Evolutionary conservation across 345 rosid genomes (phyloP), one percentile per base, ranked within the genome.

Genomic region (Moricandia moricandioides): DNA sequence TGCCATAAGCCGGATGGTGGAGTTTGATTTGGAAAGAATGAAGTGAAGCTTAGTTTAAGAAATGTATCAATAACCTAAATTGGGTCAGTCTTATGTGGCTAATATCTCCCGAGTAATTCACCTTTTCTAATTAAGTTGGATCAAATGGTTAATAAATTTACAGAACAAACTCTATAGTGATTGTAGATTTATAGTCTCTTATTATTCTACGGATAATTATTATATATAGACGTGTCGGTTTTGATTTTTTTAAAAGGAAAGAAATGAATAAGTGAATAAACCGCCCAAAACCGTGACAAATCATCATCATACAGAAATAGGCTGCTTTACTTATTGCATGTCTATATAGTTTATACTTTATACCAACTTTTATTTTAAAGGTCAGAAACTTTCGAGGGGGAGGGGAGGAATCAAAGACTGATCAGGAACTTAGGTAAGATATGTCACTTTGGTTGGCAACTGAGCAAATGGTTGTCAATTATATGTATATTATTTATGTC

Each of bases 321-420:
- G 66, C 64, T 70, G 75, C 39, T 63, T 69, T 65, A 76, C 37
- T 39, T 70, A 70, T 62, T 76, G 65, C 65, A 63, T 76, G 70
- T 54, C 70, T 70, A 12, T 30, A 69, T 69, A 62, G 59, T 57
- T 17, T 30, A 62, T 76, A 62, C 64, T n/a, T n/a, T n/a, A n/a
- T n/a, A n/a, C 26, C 37, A 62, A 70, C 55, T 70, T 40, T 59
- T 45, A 40, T 2, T 13, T 75, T 54, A 70, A 70, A 51, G 60
- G 75, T 76, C 71, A 76, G 71, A 62, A 64, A 56, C 61, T 56
- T 70, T 43, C 5, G 52, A 47, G 18, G 52, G 52, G 52, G 52
- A 18, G 52, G 17, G 6, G 4, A 8, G 6, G 12, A 47, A 47
- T n/a, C 52, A n/a, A 47, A 43, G 43, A 64, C 75, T 70, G 61